Percentiles rank a stretch among this genome's conserved stretches.
phyloP scores from a whole-genome alignment of 2,329 filamentous ascomycete species.

The Boeremia lycopersici region DNA sequence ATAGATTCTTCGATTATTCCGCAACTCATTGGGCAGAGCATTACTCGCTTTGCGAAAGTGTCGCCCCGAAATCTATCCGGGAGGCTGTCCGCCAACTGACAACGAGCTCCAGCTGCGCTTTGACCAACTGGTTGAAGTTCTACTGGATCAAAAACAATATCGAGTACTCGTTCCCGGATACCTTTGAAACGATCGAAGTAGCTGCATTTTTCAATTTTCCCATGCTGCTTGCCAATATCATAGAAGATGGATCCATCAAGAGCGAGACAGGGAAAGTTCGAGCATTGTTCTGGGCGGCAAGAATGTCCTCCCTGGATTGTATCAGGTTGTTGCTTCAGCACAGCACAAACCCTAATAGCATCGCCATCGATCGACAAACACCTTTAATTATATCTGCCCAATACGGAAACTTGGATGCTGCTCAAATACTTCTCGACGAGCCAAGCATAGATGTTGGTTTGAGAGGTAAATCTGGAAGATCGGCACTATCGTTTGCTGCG shows the following conservation, averaged over 20 bases:
- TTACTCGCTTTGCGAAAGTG: not conserved
- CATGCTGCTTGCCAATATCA: not conserved
- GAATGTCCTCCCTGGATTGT: not conserved
- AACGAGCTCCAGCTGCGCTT: not conserved
- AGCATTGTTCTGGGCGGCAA: not conserved
- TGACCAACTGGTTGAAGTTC: not conserved
- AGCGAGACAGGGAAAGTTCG: not conserved
- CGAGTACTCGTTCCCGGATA: not conserved
- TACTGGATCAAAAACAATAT: not conserved
- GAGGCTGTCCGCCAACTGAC: not conserved
- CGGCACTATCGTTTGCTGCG: not conserved
- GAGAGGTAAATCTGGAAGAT: not conserved
- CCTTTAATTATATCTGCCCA: not conserved
- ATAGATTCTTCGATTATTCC: not conserved
- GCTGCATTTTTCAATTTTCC: not conserved
- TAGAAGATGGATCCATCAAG: not conserved
- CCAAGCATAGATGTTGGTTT: not conserved
- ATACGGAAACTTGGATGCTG: not conserved
- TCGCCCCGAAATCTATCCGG: not conserved
- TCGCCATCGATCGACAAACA: not conserved
- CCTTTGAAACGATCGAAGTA: not conserved
- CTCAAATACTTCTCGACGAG: not conserved
- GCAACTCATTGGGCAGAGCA: not conserved
- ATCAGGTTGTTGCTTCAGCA: not conserved
- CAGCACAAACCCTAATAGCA: not conserved